Base-by-base conservation (phyloP, 805 yeast species). In the Gaillardinia entomophila region DNA sequence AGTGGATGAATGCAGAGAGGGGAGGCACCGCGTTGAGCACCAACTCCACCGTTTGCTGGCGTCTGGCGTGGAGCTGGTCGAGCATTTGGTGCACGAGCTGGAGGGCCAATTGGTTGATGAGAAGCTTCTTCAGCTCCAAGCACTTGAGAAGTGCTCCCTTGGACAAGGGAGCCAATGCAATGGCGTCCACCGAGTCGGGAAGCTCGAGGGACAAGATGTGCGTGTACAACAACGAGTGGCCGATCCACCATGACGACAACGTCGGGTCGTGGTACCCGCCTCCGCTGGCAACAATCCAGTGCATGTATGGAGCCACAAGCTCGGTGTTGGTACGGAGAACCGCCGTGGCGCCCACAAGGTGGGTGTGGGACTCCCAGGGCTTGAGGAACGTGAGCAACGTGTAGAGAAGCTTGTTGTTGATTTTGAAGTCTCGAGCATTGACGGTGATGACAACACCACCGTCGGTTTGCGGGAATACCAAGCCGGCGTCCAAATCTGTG, bases 251-350 rank as follows among this genome's bases (percentile, higher is more conserved):
- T 10, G 90, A 79, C 1, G 90, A 68, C 35, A 82, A 60, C 30
- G 79, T 75, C 0, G 97, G 95, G 39, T 84, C 94, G 49, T 84
- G 82, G 13, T 77, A 64, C 13, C 89, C 88, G 34, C 79, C 77
- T 3, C 79, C 71, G 31, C 60, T 57, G n/a, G 63, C 51, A 2
- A 74, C 68, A 11, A 78, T 47, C 58, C 77, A 70, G 35, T 71
- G 62, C 41, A 77, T 68, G 44, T 82, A 89, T 1, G 88, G 83
- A 1, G 86, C 78, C 1, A 84, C 68, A 15, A 90, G 62, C 46
- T 88, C 96, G 2, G 85, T 83, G 26, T 75, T 65, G 23, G 61
- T 49, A 3, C 55, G 38, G 24, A 90, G 60, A 12, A 83, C 68
- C 10, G 56, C 49, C 6, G 77, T 46, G 0, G 70, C 71, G 12